These are phyloP conservation scores for Aspergillus tamarii DNA, from an alignment of 2,329 filamentous ascomycete species.

Conservation along the genomic window DNA sequence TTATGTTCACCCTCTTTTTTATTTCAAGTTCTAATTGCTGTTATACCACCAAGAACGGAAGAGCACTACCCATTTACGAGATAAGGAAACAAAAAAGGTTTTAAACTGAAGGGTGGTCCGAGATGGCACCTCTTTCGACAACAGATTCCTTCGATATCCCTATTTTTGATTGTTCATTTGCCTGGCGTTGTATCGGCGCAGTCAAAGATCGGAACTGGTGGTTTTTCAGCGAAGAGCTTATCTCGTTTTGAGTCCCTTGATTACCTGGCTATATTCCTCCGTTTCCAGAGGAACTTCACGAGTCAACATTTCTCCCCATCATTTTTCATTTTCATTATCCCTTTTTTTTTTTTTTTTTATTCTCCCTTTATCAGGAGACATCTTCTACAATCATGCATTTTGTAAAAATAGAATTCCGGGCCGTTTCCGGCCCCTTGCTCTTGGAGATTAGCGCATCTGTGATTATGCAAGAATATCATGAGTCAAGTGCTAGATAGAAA, in stretches of 20 bases:
- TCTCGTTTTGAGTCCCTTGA: slow-evolving; percentile 16
- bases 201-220: slow-evolving; percentile 32
- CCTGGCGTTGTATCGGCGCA: slow-evolving; percentile 44
- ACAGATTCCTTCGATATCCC: slow-evolving; percentile 29
- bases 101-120: slow-evolving; percentile 8
- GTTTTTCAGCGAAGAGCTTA: slow-evolving; percentile 31
- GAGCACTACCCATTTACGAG: slow-evolving; percentile 11
- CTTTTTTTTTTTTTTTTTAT: slow-evolving; percentile 8
- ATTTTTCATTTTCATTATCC: slow-evolving; percentile 14
- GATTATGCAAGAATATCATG: slow-evolving; percentile 40
- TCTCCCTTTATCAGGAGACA: slow-evolving; percentile 16
- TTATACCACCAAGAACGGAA: slow-evolving; percentile 11
- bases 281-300: slow-evolving; percentile 9
- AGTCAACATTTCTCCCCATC: slow-evolving; percentile 20
- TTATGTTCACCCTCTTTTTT: slow-evolving; percentile 21
- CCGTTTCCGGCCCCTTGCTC: slow-evolving; percentile 25
- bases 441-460: slow-evolving; percentile 42
- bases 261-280: slow-evolving; percentile 18
- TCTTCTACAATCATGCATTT: slow-evolving; percentile 27
- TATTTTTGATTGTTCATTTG: slow-evolving; percentile 37
- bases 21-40: slow-evolving; percentile 14
- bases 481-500: slow-evolving; percentile 25
- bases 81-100: slow-evolving; percentile 12
- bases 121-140: slow-evolving; percentile 19
- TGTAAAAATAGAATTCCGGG: slow-evolving; percentile 44